Base-by-base conservation (phyloP, 768 basidiomycete species). In the Ephemerocybe angulata region DNA sequence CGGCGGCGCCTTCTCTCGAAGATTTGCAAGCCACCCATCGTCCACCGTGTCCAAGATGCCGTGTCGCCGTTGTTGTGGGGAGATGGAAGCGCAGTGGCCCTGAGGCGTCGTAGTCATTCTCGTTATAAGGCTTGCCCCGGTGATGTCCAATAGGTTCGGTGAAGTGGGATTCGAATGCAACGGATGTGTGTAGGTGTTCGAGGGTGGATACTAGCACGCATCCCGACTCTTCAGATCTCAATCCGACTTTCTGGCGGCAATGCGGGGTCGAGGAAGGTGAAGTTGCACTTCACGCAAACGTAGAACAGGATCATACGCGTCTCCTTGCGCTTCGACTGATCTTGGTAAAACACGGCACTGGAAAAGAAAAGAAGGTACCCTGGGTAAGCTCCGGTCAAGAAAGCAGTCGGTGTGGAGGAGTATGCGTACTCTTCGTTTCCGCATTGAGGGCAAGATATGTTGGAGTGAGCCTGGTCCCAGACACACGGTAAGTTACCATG, bases 311-410 rank as follows among this genome's bases (percentile, higher is more conserved):
- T 90, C 93, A 96, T 96, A 2, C 90, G 82, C 1, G 96, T 98
- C 67, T 96, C 93, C 63, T 92, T 93, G 53, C 96, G 87, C 67
- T 96, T 95, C 17, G 93, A 97, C 68, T 98, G 96, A 70, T 98
- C 96, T 70, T 98, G 96, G 70, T 89, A 98, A 66, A 90, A 84
- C 4, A 98, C 95, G 49, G 92, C 84, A 65, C 95, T 98, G n/a
- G 55, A 58, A 48, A 43, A 19, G 54, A 53, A 51, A 25, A 46
- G 55, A 35, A 50, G 38, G 44, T 33, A 41, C 31, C 43, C 37
- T 44, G 37, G 28, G 40, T 49, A 31, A 35, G 43, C 21, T 28
- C 17, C 38, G 27, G 33, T n/a, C 24, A 33, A 5, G 25, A 53
- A 38, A 33, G 27, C 22, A 41, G 30, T 22, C 42, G 27, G 37